Base-by-base conservation (phyloP, 495 filamentous ascomycete genomes). In the Bathelium albidoporum region DNA sequence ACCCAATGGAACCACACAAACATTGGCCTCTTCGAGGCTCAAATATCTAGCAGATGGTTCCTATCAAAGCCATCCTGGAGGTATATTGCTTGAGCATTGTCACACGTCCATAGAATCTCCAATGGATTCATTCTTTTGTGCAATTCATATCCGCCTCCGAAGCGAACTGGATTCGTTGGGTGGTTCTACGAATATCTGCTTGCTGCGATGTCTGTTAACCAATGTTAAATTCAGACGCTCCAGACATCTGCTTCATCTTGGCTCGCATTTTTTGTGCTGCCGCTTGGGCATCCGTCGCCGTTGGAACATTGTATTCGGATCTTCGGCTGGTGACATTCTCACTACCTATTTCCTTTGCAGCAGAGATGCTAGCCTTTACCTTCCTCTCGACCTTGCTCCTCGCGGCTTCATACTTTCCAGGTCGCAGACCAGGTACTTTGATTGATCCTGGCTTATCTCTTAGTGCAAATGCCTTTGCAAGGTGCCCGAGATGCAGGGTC, bases 391-490 rank as follows among this genome's bases (percentile, higher is more conserved):
- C 77, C 73, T 78, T 79, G 74, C 77, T 79, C 32, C 78, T 78
- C 59, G 75, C 75, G 20, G 71, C 72, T 36, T 73, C 45, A n/a
- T 49, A 45, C 44, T 55, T 64, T 44, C 65, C 62, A 32, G 66
- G 65, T 59, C 70, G 52, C 68, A 86, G 71, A 29, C 85, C 86
- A 11, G 86, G 85, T 9, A 89, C 85, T 66, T 86, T 88, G 70
- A 98, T 94, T 45, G 87, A 87, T 1, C 89, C 89, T 0, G 95
- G 94, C 45, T 87, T 84, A 69, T 97, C 94, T 60, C 94, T 83
- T 68, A 98, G 74, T 2, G 83, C 94, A 72, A 95, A 98, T 43
- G 85, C 86, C 79, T 98, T 98, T 0, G 94, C 94, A 65, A 95
- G 77, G 80, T 98, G 94, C 1, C 94, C 95, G 5, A 96, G 76